phyloP scores from a whole-genome alignment of 257 asterid species.

The Euphrasia confusa region DNA sequence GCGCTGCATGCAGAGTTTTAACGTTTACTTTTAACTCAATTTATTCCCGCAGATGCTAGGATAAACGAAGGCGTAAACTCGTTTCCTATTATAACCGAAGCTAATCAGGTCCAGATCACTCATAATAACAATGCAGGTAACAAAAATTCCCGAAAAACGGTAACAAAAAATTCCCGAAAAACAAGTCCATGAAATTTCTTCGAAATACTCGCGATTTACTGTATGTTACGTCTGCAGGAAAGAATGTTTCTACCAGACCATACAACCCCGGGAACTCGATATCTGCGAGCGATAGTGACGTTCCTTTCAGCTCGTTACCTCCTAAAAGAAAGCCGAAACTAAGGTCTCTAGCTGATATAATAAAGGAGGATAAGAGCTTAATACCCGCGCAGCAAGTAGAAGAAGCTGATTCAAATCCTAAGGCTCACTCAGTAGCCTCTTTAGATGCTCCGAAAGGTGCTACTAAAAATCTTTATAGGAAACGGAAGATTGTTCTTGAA shows the following conservation, averaged over 20 bases:
- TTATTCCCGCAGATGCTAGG: conserved; percentile 22
- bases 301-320: conserved; percentile 24
- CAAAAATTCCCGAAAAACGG: too few relatives aligned
- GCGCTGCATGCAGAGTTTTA: too few relatives aligned
- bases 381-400: conserved; percentile 22
- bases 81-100: conserved; percentile 10
- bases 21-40: neutral
- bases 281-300: conserved; percentile 35
- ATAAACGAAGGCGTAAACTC: neutral
- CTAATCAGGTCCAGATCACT: conserved; percentile 17
- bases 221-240: neutral
- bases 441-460: conserved; percentile 20
- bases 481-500: conserved; percentile 33
- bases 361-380: conserved; percentile 38
- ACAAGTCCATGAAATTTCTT: neutral
- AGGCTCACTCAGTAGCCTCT: conserved; percentile 14
- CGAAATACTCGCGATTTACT: neutral
- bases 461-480: conserved; percentile 35
- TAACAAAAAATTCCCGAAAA: too few relatives aligned
- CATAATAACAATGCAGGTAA: conserved; percentile 25
- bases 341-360: conserved; percentile 61
- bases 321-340: conserved; percentile 47
- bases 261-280: conserved; percentile 36
- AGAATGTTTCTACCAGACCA: neutral
- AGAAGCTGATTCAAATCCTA: conserved; percentile 24